These are phyloP conservation scores for Pythium phragmiticola DNA, from an alignment of 352 stramenopile genomes.

Conservation along the genomic window DNA sequence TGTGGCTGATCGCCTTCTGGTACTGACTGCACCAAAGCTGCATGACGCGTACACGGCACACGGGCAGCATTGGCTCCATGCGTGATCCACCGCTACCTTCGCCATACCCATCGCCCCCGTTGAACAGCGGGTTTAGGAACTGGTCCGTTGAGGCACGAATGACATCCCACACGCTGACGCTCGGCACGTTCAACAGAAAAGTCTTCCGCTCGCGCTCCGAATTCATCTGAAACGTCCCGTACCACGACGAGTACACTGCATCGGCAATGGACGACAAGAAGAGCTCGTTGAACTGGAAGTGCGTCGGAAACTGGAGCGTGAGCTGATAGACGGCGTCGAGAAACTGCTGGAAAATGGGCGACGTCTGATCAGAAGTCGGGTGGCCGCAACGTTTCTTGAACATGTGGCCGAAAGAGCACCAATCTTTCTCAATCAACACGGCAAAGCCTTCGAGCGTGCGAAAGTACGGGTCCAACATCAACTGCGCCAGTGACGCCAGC, in stretches of 20 bases:
- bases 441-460: slow-evolving; percentile 77
- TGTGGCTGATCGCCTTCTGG: slow-evolving; percentile 86
- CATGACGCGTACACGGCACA: slow-evolving; percentile 86
- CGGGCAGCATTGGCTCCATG: slow-evolving; percentile 74
- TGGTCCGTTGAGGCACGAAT: slow-evolving; percentile 80
- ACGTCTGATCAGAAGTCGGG: slow-evolving; percentile 91
- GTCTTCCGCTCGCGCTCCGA: slow-evolving; percentile 68
- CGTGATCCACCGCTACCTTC: slow-evolving; percentile 27
- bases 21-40: slow-evolving; percentile 86
- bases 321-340: slow-evolving; percentile 98
- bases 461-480: slow-evolving; percentile 87
- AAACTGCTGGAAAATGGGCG: slow-evolving; percentile 99
- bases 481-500: slow-evolving; percentile 66
- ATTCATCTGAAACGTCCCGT: slow-evolving; percentile 91
- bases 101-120: slow-evolving; percentile 35
- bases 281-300: slow-evolving; percentile 98
- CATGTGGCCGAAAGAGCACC: slow-evolving; percentile 88
- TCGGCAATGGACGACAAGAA: slow-evolving; percentile 93
- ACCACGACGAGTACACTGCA: slow-evolving; percentile 97
- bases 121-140: slow-evolving; percentile 82
- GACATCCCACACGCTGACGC: slow-evolving; percentile 82
- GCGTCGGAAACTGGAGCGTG: slow-evolving; percentile 94
- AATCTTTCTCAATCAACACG: slow-evolving; percentile 85
- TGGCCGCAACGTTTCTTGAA: slow-evolving; percentile 81
- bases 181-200: slow-evolving; percentile 69